These are phyloP conservation scores for Rhynchospora breviuscula DNA, from an alignment of 176 grass and related monocot genomes.

Conservation along the genomic window DNA sequence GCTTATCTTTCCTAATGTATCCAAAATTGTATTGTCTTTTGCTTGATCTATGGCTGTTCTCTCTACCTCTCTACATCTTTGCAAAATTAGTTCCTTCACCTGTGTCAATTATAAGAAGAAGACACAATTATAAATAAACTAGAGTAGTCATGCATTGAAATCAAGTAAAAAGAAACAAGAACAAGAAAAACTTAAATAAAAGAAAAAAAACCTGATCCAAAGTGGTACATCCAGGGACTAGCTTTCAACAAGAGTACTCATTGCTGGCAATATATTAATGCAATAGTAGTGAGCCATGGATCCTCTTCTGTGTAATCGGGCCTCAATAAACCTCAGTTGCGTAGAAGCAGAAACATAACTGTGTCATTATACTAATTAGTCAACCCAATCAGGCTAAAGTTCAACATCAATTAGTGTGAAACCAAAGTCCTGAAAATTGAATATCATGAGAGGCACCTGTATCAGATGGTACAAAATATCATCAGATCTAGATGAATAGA, in stretches of 20 bases:
- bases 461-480: neutral
- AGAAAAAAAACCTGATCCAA: slow-evolving; percentile 59
- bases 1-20: slow-evolving; percentile 67
- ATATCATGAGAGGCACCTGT: neutral
- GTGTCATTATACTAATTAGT: neutral
- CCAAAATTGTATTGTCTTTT: slow-evolving; percentile 92
- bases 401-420: neutral
- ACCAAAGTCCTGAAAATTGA: neutral
- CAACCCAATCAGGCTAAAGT: neutral
- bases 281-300: neutral
- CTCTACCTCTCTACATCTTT: slow-evolving; percentile 86
- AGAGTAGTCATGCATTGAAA: neutral
- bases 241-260: slow-evolving; percentile 42
- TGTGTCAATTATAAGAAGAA: slow-evolving; percentile 28
- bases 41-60: slow-evolving; percentile 96
- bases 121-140: neutral
- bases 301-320: neutral
- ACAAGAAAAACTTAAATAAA: neutral
- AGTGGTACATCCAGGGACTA: slow-evolving; percentile 81
- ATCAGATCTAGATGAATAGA: neutral
- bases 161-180: neutral
- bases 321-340: too few relatives aligned
- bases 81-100: slow-evolving; percentile 72
- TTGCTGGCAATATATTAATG: neutral
- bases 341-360: too few relatives aligned